Base-by-base conservation (phyloP, 371 early-diverging fungal species). In the Syncephalastrum sp. region DNA sequence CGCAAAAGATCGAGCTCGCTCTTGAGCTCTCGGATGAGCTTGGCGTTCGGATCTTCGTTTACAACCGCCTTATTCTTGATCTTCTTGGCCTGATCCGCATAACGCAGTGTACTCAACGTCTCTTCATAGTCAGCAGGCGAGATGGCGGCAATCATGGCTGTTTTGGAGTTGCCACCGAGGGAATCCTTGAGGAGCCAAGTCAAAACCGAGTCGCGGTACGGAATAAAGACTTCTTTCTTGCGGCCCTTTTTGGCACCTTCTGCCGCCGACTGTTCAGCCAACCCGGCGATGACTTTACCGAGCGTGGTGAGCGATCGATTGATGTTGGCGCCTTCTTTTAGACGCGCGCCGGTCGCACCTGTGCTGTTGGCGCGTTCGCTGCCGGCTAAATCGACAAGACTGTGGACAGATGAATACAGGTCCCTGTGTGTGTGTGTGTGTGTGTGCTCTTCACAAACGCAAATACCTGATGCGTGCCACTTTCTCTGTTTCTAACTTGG, bases 291-390 rank as follows among this genome's bases (percentile, higher is more conserved):
- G 33, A 99, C 99, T 64, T 96, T 98, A n/a, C 99, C 98, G 0
- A 99, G 83, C 0, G 96, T 86, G n/a, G 94, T 91, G 12, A 99
- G 77, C 2, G 94, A 93, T 68, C 89, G 89, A 79, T 99, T 99
- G 65, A 99, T 99, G 60, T 94, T 92, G 27, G 95, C 94, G 21
- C 99, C 99, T 78, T 99, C 99, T 72, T 97, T 97, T 17, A 99
- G 74, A 8, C 99, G 84, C 14, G 81, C 82, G 16, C 99, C 99
- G 13, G 95, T 92, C 3, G 97, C 97, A 42, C 97, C 95, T 0
- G 99, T 99, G 33, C 93, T 87, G 50, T 92, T 88, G 19, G 95
- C 93, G 24, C 99, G 86, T 74, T 99, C 99, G 60, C 94, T 93
- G 47, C 99, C 98, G 19, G 98, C 99, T 24, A 93, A 68, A 75